Evolutionary conservation across 805 yeast genomes (phyloP).

Genomic region (Lipomyces anomalus): DNA sequence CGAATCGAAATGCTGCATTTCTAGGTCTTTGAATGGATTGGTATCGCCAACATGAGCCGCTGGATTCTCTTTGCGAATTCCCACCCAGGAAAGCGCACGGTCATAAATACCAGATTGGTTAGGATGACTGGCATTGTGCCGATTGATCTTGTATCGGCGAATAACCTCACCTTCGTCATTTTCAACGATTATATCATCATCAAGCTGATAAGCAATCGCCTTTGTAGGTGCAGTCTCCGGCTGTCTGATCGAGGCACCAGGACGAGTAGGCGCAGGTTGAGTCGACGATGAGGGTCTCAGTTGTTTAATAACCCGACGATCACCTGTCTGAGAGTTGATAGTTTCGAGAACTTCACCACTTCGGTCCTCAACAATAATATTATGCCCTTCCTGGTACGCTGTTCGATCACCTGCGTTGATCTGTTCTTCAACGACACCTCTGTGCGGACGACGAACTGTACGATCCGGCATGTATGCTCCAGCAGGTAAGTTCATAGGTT

Average conservation of each 20-base stretch:
- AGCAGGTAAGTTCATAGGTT: slow-evolving; percentile 3
- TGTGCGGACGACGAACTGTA: slow-evolving; percentile 6
- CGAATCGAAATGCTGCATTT: slow-evolving; percentile 7
- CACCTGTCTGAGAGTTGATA: slow-evolving; percentile 25
- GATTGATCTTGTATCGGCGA: slow-evolving; percentile 71
- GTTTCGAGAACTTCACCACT: slow-evolving; percentile 68
- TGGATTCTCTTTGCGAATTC: slow-evolving; percentile 37
- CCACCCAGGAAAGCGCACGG: slow-evolving; percentile 52
- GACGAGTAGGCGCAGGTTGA: slow-evolving; percentile 35
- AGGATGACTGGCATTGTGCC: slow-evolving; percentile 36
- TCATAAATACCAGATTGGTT: slow-evolving; percentile 23
- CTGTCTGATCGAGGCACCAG: slow-evolving; percentile 24
- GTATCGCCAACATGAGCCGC: background rate
- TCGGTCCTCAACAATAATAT: slow-evolving; percentile 71
- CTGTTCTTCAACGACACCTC: slow-evolving; percentile 18
- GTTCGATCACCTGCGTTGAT: slow-evolving; percentile 24
- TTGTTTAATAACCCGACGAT: slow-evolving; percentile 12
- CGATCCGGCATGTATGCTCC: slow-evolving; percentile 9
- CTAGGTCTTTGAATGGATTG: slow-evolving; percentile 7
- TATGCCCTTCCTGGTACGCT: slow-evolving; percentile 65
- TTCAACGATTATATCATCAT: slow-evolving; percentile 73
- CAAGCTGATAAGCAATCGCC: slow-evolving; percentile 72
- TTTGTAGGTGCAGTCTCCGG: slow-evolving; percentile 25
- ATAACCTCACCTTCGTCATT: slow-evolving; percentile 88
- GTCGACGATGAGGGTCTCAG: slow-evolving; percentile 20